Base-by-base conservation (phyloP, 176 grass and related monocot genomes). In the Alloteropsis semialata region DNA sequence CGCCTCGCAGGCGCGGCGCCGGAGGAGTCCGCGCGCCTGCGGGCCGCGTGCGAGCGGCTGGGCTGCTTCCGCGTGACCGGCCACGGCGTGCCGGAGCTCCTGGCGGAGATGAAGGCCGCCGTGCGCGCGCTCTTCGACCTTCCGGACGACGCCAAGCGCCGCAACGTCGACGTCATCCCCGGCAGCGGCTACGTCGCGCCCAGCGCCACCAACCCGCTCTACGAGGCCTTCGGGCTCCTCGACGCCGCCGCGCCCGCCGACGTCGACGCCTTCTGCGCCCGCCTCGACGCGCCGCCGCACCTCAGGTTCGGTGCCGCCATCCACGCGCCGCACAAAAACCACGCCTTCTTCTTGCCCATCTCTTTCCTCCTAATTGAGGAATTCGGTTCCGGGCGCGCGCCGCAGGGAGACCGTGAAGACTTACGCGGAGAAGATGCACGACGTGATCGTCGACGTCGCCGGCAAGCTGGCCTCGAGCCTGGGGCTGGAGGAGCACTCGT, bases 81-180 rank as follows among this genome's bases (percentile, higher is more conserved):
- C 41, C 91, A 97, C 76, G 69, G 91, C 74, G 83, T 93, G 62
- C 73, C 88, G 25, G 51, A 0, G 57, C 94, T 97, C 75, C 88
- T 93, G 91, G 78, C 77, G 42, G 76, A 75, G 19, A 97, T 97
- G 94, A 97, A 97, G 88, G 88, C 77, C 60, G 86, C 88, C 58
- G 76, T 93, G 37, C 84, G 89, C 46, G 71, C 84, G 77, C 94
- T 97, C 61, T 93, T 93, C 89, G 83, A 93, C 72, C 89, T 97
- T 67, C 91, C 94, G 45, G 88, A 87, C 85, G 81, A 96, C 25
- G 80, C 92, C 88, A 96, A 93, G 86, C 84, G 76, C 67, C 90
- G 88, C 25, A 96, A 93, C 72, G 28, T 65, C 48, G 88, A 89
- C 43, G 69, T 87, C 91, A 87, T 96, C 65, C 58, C 73, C 30